Conservation (phyloP, 1,284 basidiomycete species). For the Hemileia vastatrix region DNA sequence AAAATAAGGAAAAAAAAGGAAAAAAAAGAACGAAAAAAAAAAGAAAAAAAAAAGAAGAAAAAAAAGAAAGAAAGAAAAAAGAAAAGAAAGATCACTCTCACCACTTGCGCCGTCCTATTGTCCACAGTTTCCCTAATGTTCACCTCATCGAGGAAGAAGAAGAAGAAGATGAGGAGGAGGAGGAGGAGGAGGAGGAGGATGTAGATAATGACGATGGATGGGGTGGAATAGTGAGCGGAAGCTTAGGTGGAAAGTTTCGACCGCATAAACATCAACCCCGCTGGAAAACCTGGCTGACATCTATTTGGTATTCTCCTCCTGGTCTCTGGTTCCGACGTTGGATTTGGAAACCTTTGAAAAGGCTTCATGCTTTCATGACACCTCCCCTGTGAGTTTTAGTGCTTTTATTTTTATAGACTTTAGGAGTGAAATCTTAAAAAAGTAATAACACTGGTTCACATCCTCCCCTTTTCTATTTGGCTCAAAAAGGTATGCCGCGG, state of each 20-base stretch:
- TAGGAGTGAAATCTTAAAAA: neutral
- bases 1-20: no score
- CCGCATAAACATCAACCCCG: no score
- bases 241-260: no score
- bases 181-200: constrained; percentile 10
- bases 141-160: constrained; percentile 30
- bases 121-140: constrained; percentile 24
- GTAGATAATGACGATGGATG: constrained; percentile 30
- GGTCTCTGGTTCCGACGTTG: constrained; percentile 11
- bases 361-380: constrained; percentile 32
- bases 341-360: constrained; percentile 23
- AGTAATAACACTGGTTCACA: constrained; percentile 23
- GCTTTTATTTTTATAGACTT: neutral
- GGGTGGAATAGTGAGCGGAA: neutral
- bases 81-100: neutral
- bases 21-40: no score
- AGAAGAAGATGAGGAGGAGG: constrained; percentile 1
- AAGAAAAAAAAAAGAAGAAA: no score
- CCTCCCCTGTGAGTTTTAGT: constrained; percentile 16
- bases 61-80: no score
- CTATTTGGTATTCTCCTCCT: no score
- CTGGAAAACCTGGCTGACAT: no score
- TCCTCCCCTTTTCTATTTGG: constrained; percentile 38
- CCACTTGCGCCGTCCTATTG: constrained; percentile 5
- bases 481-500: constrained; percentile 45